Conservation (phyloP, 495 filamentous ascomycete genomes). For the Thermochaetoides thermophila region DNA sequence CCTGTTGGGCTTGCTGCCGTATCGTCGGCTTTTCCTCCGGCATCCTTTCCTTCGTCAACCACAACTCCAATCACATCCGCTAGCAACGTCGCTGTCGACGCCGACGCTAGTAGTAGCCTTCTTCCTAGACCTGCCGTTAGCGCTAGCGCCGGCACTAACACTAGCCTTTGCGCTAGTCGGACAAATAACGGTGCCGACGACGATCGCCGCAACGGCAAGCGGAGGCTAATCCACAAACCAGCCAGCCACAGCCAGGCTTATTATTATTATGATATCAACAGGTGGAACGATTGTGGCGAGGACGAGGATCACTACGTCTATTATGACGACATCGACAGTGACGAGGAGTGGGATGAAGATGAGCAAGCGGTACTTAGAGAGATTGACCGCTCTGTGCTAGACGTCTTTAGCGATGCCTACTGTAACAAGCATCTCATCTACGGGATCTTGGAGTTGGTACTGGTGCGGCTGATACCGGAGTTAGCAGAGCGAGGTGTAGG, state of each 20-base stretch:
- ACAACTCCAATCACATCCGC: too few species aligned
- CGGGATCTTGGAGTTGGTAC: constrained; percentile 55
- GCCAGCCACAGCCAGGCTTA: too few species aligned
- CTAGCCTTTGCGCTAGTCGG: neutral
- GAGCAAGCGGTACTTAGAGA: constrained; percentile 26
- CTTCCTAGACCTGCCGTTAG: neutral
- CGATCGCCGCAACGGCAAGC: too few species aligned
- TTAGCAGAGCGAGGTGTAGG: constrained; percentile 54
- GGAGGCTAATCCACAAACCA: too few species aligned
- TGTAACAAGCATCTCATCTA: constrained; percentile 84
- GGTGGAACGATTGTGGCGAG: neutral
- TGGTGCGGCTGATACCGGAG: constrained; percentile 74
- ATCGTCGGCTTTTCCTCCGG: too few species aligned
- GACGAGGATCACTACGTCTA: neutral
- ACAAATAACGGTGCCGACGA: neutral
- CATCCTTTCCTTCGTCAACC: too few species aligned
- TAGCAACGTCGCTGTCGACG: neutral
- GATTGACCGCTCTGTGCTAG: constrained; percentile 44
- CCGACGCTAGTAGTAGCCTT: neutral
- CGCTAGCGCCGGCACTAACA: neutral
- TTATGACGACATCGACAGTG: neutral
- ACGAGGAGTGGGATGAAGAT: constrained; percentile 18
- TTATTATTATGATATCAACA: too few species aligned
- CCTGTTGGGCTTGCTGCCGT: neutral
- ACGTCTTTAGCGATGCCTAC: constrained; percentile 66